Conservation (phyloP, 768 basidiomycete genomes). For the Leccinum arenicola region DNA sequence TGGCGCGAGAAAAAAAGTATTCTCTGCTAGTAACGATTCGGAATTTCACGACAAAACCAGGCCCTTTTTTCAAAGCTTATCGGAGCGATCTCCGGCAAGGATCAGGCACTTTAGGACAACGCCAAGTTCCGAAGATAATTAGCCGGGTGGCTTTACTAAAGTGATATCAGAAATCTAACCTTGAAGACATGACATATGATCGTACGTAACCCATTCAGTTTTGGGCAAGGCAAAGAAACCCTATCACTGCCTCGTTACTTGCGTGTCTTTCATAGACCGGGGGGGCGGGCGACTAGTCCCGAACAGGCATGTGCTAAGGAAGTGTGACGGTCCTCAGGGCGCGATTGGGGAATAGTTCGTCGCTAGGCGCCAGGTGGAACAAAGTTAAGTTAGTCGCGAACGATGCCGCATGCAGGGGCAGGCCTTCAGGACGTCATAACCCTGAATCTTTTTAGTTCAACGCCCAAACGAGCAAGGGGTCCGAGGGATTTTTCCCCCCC, state of each 20-base stretch:
- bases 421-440: constrained; percentile 25
- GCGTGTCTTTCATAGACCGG: constrained; percentile 5
- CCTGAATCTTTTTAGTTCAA: constrained; percentile 17
- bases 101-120: constrained; percentile 20
- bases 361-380: constrained; percentile 3
- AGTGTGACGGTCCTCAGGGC: constrained; percentile 13
- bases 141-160: constrained; percentile 11
- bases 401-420: neutral
- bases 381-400: constrained; percentile 27
- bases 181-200: constrained; percentile 19
- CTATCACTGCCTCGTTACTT: constrained; percentile 21
- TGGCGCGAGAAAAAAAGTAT: neutral
- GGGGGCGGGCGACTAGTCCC: constrained; percentile 3
- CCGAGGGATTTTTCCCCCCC: constrained; percentile 1
- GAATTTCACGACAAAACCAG: neutral
- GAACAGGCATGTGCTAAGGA: constrained; percentile 17
- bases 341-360: constrained; percentile 2
- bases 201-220: constrained; percentile 23
- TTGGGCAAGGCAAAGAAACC: constrained; percentile 9
- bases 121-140: constrained; percentile 16
- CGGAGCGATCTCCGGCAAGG: constrained; percentile 25
- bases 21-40: neutral
- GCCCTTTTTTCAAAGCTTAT: constrained; percentile 20
- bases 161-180: constrained; percentile 27
- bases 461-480: constrained; percentile 6